Evolutionary conservation across 2,329 filamentous ascomycete genomes (phyloP), one percentile per base, ranked within the genome.

Genomic region (Chaetomium sp.): DNA sequence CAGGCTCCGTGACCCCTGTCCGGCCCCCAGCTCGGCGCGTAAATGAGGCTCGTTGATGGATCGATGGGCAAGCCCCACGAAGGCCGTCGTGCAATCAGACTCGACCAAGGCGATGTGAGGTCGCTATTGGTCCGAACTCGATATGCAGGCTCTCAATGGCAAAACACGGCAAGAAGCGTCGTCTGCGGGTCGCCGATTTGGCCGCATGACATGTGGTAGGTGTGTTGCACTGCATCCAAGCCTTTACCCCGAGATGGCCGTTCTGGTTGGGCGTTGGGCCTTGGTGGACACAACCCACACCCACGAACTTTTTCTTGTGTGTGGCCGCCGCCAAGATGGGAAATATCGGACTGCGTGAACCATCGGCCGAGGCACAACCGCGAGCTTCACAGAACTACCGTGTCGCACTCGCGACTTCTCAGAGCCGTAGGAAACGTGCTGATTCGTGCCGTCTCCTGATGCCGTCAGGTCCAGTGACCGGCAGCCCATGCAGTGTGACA

Each of bases 11-110:
- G 62, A 73, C 70, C 74, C 75, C 69, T 73, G 75, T 68, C 67
- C 69, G 61, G 62, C 62, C 54, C 65, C 63, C 61, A 62, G 66
- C 66, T 60, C 67, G 77, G 78, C 78, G 79, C 78, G 73, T 81
- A 81, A 76, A 71, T 67, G 70, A 71, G 70, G 70, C 70, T 72
- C 72, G 68, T 70, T 69, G 73, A 68, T 79, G 76, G 77, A 70
- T 69, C 67, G 63, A 64, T 67, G 62, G 63, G 66, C 66, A 54
- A 70, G 70, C 69, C 70, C 70, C 69, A 68, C 67, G 70, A 68
- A 63, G 65, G 65, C 40, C 63, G 68, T 72, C 65, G 71, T 71
- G 73, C 76, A 79, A 79, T 79, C 69, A 70, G 72, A 76, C 66
- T 68, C 64, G 68, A 72, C 70, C 68, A 68, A 65, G 60, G 59